Evolutionary conservation across 1,284 basidiomycete species (phyloP).

Genomic region (Schizophyllum commune): DNA sequence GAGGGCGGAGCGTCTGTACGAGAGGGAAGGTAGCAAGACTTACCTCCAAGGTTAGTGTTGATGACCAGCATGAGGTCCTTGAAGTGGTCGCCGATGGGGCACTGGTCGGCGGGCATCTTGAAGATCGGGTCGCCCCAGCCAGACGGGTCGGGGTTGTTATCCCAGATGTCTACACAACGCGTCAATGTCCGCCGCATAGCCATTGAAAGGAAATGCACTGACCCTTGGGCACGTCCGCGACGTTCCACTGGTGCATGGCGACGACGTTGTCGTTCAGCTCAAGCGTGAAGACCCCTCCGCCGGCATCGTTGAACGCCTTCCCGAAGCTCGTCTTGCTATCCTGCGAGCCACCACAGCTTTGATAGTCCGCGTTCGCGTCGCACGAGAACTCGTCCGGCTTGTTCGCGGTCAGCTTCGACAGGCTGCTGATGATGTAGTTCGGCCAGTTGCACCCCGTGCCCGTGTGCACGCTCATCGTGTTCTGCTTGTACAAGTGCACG

Average conservation of each 20-base stretch:
- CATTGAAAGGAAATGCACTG: constrained; percentile 31
- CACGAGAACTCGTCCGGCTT: constrained; percentile 35
- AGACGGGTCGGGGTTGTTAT: constrained; percentile 25
- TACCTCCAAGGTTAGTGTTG: constrained; percentile 54
- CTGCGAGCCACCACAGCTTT: constrained; percentile 31
- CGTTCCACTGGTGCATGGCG: constrained; percentile 28
- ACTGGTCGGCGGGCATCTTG: constrained; percentile 18
- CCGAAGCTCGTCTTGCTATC: constrained; percentile 35
- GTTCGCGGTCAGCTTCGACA: constrained; percentile 29
- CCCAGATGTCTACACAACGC: constrained; percentile 33
- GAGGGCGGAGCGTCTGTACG: no score
- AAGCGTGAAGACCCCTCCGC: constrained; percentile 52
- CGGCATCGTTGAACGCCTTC: constrained; percentile 39
- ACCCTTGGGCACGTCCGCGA: neutral
- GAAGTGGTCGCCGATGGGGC: constrained; percentile 49
- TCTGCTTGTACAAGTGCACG: constrained; percentile 17
- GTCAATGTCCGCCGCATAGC: neutral
- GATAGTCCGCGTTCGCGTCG: constrained; percentile 8
- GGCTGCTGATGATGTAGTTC: constrained; percentile 31
- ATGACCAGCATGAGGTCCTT: constrained; percentile 47
- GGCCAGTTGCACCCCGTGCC: constrained; percentile 41
- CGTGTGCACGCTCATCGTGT: constrained; percentile 40
- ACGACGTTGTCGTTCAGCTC: constrained; percentile 48
- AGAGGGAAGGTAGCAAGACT: neutral
- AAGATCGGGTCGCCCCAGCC: constrained; percentile 51